A percentile compares a stretch with the other conserved stretches of the same genome.
Conservation (phyloP, 2,329 filamentous ascomycete species). For the Scolecobasidium constrictum region DNA sequence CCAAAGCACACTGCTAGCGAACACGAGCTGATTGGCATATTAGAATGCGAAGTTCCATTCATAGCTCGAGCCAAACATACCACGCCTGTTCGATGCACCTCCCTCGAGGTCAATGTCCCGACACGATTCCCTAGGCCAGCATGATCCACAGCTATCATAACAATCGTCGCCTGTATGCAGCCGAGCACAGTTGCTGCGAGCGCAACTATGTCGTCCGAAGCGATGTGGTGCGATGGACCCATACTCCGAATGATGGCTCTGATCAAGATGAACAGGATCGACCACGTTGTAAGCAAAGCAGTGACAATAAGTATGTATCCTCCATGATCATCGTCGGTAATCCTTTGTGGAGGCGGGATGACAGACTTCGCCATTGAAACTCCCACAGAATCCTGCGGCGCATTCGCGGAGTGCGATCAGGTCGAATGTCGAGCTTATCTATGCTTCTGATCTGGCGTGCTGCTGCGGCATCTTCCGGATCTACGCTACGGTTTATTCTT, state of each 20-base stretch:
- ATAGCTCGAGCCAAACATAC: no score
- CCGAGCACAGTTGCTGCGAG: conserved; percentile 6
- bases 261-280: conserved; percentile 5
- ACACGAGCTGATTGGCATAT: conserved; percentile 5
- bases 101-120: neutral
- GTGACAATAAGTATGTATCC: conserved; percentile 3
- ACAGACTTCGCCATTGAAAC: neutral
- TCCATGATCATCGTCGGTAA: conserved; percentile 7
- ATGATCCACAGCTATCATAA: conserved; percentile 5
- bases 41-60: no score
- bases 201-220: conserved; percentile 1
- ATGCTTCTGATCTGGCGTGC: neutral
- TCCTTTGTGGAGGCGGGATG: neutral
- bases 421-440: neutral
- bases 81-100: no score
- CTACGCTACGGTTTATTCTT: no score
- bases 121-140: conserved; percentile 9
- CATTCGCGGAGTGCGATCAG: neutral
- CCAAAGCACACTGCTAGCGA: conserved; percentile 13
- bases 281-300: conserved; percentile 2
- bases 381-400: neutral
- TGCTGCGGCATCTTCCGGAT: neutral
- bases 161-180: conserved; percentile 7
- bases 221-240: neutral
- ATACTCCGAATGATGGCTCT: conserved; percentile 1